A percentile compares a stretch with the other conserved stretches of the same genome.
Evolutionary conservation across 768 basidiomycete genomes (phyloP).

Genomic region (Lactarius sanguifluus): DNA sequence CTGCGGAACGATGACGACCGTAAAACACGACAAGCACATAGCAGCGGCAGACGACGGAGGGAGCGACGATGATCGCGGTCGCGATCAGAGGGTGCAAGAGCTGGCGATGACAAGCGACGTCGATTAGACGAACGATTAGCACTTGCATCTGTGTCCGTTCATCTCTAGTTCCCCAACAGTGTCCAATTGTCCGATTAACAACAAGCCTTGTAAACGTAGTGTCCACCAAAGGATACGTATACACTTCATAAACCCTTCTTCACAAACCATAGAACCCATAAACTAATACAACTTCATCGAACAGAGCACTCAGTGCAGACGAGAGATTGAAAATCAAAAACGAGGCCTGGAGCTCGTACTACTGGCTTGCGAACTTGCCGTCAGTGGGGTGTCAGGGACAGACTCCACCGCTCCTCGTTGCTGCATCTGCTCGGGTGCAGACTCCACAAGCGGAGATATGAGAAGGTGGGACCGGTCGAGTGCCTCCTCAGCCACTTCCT

Average conservation of each 20-base stretch:
- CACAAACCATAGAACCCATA: not conserved
- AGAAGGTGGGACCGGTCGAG: not conserved
- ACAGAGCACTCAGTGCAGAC: not conserved
- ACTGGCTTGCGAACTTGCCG: slow-evolving; percentile 10
- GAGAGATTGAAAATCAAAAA: not conserved
- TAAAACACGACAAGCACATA: slow-evolving; percentile 9
- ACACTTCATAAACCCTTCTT: not conserved
- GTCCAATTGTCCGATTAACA: not conserved
- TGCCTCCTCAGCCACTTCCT: not conserved
- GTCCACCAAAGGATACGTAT: not conserved
- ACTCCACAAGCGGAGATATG: not conserved
- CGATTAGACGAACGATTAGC: slow-evolving; percentile 20
- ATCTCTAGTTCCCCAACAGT: not conserved
- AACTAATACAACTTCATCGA: not conserved
- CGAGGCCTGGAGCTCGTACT: not conserved
- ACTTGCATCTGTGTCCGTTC: not conserved
- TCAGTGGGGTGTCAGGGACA: slow-evolving; percentile 20
- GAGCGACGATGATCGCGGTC: slow-evolving; percentile 31
- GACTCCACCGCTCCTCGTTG: slow-evolving; percentile 4
- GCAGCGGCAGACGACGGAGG: slow-evolving; percentile 21
- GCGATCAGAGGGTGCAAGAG: slow-evolving; percentile 32
- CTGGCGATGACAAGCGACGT: slow-evolving; percentile 34
- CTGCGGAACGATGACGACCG: slow-evolving; percentile 31
- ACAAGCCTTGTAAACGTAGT: not conserved
- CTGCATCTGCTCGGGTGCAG: slow-evolving; percentile 2